Evolutionary conservation across 106 monocot genomes (phyloP), one percentile per base, ranked within the genome.

Genomic region (Dioscorea alata): DNA sequence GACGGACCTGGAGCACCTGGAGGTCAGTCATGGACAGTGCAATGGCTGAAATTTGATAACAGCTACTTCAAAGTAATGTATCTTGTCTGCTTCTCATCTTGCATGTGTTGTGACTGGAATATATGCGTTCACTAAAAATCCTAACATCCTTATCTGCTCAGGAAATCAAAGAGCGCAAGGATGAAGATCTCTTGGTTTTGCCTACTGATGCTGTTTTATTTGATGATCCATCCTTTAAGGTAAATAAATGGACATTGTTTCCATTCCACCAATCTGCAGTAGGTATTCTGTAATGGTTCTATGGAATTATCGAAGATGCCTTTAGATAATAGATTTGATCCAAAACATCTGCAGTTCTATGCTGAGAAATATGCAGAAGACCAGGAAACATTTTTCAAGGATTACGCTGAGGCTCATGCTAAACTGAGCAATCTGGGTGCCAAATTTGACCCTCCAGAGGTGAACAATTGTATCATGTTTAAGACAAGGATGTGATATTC

Each of bases 391-490:
- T 99, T 93, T 66, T 93, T 99, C 34, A 83, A 93, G 69, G 99
- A 99, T 49, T 99, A 99, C 74, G 92, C 99, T 33, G 99, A 99
- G 79, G 92, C 99, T 68, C 99, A 99, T 83, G 90, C 99, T 24
- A 90, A 87, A 68, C 93, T 99, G 35, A 99, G 99, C 76, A 78
- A 99, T 33, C 73, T 90, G 12, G 99, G 99, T 19, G 87, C 92
- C 18, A 85, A 90, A 69, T 99, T 90, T 69, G 90, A 99, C 74
- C 99, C 99, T 62, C 90, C 89, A 35, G 85, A 93, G 83, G 99
- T 93, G 57, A 56, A 8, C 8, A 4, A 23, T 18, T 25, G 4
- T 28, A 42, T 0, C 42, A 42, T 42, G 42, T 42, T 42, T 42
- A 42, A 42, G 10, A 42, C 42, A 42, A 42, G 42, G 42, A 42